Base-by-base conservation (phyloP, 1,139 yeast species). In the Citeromyces hawaiiensis region DNA sequence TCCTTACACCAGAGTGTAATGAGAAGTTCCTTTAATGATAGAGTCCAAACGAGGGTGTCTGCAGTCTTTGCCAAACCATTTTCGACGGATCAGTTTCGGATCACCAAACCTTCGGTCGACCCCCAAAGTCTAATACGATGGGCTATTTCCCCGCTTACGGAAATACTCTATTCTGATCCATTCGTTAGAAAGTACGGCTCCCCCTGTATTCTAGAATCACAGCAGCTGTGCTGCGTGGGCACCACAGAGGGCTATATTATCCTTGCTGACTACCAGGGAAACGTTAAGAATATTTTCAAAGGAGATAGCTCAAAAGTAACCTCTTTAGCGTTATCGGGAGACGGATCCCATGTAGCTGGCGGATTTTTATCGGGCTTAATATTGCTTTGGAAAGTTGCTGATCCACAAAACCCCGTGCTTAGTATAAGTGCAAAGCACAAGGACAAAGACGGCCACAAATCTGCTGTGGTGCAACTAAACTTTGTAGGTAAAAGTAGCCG, bases 241-340 rank as follows among this genome's bases (percentile, higher is more conserved):
- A 83, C 93, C 0, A 50, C 66, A 1, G 64, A 64, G 38, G 88
- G 88, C 1, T 59, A 55, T 37, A 63, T 82, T 0, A 54, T 81
- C 14, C 62, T 78, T 2, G 83, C 80, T 54, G 80, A 76, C 50
- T 81, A 77, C 48, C 68, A 67, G 38, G 94, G 83, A 54, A 60
- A 55, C 32, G 54, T 76, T 11, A 60, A 63, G 25, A 60, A 57
- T 41, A 59, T 65, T 1, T 51, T 76, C 3, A 43, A 41, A 9
- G 16, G 50, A 1, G 47, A 57, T 32, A 46, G 50, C 9, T 45
- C 47, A 29, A 43, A 49, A 23, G 52, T 53, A 63, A 1, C 70
- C 77, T 2, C 68, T 2, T 49, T 80, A 35, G 63, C 69, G 0
- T 51, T 68, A 11, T 70, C 77, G 1, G 57, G 66, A 4, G 81